Base-by-base conservation (phyloP, 2,329 filamentous ascomycete species). In the Sclerotiophoma versabilis region DNA sequence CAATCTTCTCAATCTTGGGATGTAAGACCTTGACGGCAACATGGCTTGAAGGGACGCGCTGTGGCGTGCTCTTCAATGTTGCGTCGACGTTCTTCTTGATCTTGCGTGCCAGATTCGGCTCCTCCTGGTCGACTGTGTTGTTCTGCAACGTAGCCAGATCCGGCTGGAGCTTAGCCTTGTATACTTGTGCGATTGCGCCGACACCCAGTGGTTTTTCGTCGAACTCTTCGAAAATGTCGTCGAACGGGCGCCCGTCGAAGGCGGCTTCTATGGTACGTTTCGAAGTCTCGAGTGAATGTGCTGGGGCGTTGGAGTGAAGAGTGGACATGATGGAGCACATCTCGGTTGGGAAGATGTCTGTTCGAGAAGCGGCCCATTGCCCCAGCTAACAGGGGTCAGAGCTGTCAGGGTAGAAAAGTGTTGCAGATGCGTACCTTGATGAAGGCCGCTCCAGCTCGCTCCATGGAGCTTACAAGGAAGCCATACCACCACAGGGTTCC, bases 21-120 rank as follows among this genome's bases (percentile, higher is more conserved):
- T 99, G 95, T 15, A 98, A 81, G 36, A 99, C 95, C 75, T 99
- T 99, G 77, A 99, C 86, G 10, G 95, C 95, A 14, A 99, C 95
- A 72, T 96, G 96, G 0, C 85, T 88, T 0, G 93, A 98, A 0
- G 95, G 95, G 0, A 96, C 90, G 52, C 91, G 83, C 46, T 90
- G 87, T 0, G 93, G 93, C 0, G 87, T 89, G 71, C 88, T 93
- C 77, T 98, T 98, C 57, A 97, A 82, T 1, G 96, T 83, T 0
- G 87, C 88, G 63, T 96, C 90, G 10, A 99, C 90, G 58, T 92
- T 96, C 64, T 87, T 92, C 57, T 84, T 83, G 38, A 97, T 86
- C 62, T 88, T 88, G 47, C 86, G 81, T 9, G 86, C 82, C 11
- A 96, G 72, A 29, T 86, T 87, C 15, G 79, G 77, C 3, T 81